Conservation (phyloP, 2,329 filamentous ascomycete genomes). For the Anisogramma anomala region DNA sequence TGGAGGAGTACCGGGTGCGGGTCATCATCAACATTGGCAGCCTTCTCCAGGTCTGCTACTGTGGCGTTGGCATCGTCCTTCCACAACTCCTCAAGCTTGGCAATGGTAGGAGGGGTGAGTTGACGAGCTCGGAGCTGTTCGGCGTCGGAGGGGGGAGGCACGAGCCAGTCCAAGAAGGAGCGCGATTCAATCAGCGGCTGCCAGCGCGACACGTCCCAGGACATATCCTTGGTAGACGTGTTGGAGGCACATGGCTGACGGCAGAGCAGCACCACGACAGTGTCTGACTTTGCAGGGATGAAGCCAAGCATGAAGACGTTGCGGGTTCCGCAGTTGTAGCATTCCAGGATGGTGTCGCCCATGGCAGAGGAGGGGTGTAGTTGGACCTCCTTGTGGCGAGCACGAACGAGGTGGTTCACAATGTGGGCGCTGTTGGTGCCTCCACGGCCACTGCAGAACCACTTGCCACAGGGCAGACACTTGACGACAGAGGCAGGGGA, state of each 20-base stretch:
- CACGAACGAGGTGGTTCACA: conserved; percentile 93
- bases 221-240: conserved; percentile 97
- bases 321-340: conserved; percentile 99
- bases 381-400: conserved; percentile 96
- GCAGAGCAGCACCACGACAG: conserved; percentile 91
- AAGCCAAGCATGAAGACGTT: conserved; percentile 97
- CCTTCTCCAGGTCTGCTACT: conserved; percentile 82
- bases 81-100: conserved; percentile 95
- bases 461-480: conserved; percentile 89
- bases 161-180: conserved; percentile 89
- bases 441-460: conserved; percentile 96
- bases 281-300: conserved; percentile 96
- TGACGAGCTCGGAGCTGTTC: conserved; percentile 94
- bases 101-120: conserved; percentile 85
- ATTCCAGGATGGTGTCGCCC: conserved; percentile 92
- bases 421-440: conserved; percentile 97
- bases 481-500: conserved; percentile 92
- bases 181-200: conserved; percentile 95
- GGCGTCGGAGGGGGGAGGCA: conserved; percentile 76
- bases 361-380: conserved; percentile 86
- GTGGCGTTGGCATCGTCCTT: conserved; percentile 88
- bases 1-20: conserved; percentile 83
- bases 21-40: conserved; percentile 84
- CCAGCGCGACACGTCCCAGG: conserved; percentile 97
- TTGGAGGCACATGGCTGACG: conserved; percentile 92